phyloP scores from a whole-genome alignment of 2,329 filamentous ascomycete genomes.

The Nigrograna mackinnonii region DNA sequence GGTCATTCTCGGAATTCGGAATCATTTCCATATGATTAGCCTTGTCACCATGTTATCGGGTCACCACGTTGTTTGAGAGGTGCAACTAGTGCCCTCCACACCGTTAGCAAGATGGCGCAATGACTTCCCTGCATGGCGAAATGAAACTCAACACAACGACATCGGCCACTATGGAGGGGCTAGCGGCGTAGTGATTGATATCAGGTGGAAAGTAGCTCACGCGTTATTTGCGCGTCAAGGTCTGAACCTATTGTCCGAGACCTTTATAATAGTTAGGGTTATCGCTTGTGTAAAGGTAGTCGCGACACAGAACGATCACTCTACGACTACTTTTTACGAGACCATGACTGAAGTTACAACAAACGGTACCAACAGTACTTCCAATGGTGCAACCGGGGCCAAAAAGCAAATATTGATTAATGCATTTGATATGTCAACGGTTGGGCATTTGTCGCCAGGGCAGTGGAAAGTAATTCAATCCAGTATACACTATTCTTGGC shows the following conservation, averaged over 20 bases:
- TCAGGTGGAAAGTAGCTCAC: too few relatives aligned
- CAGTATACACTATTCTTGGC: too few relatives aligned
- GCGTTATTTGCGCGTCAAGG: neutral
- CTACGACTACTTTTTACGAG: neutral
- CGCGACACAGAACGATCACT: neutral
- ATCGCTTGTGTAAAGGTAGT: neutral
- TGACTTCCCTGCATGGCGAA: slow-evolving; percentile 18
- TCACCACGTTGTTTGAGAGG: too few relatives aligned
- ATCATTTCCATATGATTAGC: too few relatives aligned
- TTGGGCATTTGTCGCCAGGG: slow-evolving; percentile 66
- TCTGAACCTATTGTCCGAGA: neutral
- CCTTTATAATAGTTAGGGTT: neutral
- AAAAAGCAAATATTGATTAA: slow-evolving; percentile 65
- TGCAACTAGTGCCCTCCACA: too few relatives aligned
- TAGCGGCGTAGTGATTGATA: neutral
- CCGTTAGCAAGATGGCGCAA: slow-evolving; percentile 16
- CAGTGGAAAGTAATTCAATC: slow-evolving; percentile 64
- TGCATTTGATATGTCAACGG: slow-evolving; percentile 68
- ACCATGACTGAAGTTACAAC: slow-evolving; percentile 16
- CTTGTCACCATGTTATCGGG: too few relatives aligned
- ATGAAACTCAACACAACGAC: slow-evolving; percentile 6
- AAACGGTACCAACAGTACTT: slow-evolving; percentile 9
- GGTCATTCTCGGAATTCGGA: too few relatives aligned
- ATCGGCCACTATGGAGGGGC: slow-evolving; percentile 3
- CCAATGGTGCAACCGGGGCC: neutral